These are phyloP conservation scores for Penicillium salamii DNA, from an alignment of 495 filamentous ascomycete species.

Conservation along the genomic window DNA sequence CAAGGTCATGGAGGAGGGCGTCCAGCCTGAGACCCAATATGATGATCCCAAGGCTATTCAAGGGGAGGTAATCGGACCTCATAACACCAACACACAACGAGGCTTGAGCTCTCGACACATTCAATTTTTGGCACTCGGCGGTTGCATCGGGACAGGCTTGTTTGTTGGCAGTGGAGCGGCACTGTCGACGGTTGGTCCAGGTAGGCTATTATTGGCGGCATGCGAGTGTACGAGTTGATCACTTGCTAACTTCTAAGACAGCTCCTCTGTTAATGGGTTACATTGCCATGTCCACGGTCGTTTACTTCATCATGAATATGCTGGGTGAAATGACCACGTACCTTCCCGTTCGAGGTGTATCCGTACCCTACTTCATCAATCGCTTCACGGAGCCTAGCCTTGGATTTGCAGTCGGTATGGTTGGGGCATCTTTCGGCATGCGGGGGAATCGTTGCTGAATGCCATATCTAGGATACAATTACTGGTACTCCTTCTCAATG, in stretches of 20 bases:
- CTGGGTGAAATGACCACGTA: constrained; percentile 72
- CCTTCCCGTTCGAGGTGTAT: constrained; percentile 66
- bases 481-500: constrained; percentile 55
- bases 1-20: constrained; percentile 22
- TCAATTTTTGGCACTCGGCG: constrained; percentile 67
- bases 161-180: constrained; percentile 69
- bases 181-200: constrained; percentile 60
- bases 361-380: constrained; percentile 69
- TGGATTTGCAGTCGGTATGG: constrained; percentile 64
- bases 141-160: constrained; percentile 72
- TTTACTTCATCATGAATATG: constrained; percentile 53
- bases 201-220: constrained; percentile 27
- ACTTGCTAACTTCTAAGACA: constrained; percentile 27
- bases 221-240: neutral
- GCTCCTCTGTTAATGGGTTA: constrained; percentile 68
- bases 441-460: constrained; percentile 34
- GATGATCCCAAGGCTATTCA: constrained; percentile 19
- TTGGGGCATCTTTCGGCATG: no score
- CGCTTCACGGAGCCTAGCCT: constrained; percentile 67
- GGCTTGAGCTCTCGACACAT: constrained; percentile 51
- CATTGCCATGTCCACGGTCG: constrained; percentile 51
- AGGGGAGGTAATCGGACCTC: constrained; percentile 14
- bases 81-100: constrained; percentile 21
- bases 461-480: constrained; percentile 46
- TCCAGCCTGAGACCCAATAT: constrained; percentile 7